phyloP scores from a whole-genome alignment of 257 asterid species.

The Leonotis leonurus region DNA sequence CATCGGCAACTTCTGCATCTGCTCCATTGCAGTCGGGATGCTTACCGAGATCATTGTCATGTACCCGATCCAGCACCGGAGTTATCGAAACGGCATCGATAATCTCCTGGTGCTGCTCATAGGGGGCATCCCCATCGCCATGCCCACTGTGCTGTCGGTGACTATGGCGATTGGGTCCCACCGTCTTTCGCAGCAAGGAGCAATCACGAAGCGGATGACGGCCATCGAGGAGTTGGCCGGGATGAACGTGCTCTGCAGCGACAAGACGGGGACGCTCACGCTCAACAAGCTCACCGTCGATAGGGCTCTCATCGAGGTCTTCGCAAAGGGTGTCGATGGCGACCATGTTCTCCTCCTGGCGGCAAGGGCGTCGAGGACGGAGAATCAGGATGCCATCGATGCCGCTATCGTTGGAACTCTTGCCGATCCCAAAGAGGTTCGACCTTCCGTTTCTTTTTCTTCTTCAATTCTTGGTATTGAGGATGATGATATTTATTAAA shows the following conservation, averaged over 20 bases:
- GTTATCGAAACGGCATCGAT: constrained; percentile 77
- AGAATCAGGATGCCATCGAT: constrained; percentile 88
- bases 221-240: constrained; percentile 97
- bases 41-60: constrained; percentile 64
- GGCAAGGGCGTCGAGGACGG: constrained; percentile 85
- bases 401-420: constrained; percentile 45
- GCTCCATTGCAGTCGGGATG: constrained; percentile 83
- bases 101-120: constrained; percentile 78
- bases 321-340: constrained; percentile 51
- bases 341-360: constrained; percentile 67
- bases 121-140: constrained; percentile 94
- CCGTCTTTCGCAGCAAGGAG: constrained; percentile 88
- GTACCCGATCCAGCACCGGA: constrained; percentile 82
- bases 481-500: too few relatives aligned
- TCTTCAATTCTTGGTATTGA: too few relatives aligned
- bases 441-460: background rate
- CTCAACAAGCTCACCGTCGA: constrained; percentile 81
- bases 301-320: constrained; percentile 60
- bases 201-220: constrained; percentile 95
- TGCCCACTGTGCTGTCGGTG: constrained; percentile 91
- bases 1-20: constrained; percentile 91
- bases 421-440: constrained; percentile 47
- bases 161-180: constrained; percentile 98
- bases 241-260: constrained; percentile 94
- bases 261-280: constrained; percentile 86